Percentiles rank a stretch among this genome's conserved stretches.
Conservation (phyloP, 495 filamentous ascomycete species). For the Sordaria brevicollis region DNA sequence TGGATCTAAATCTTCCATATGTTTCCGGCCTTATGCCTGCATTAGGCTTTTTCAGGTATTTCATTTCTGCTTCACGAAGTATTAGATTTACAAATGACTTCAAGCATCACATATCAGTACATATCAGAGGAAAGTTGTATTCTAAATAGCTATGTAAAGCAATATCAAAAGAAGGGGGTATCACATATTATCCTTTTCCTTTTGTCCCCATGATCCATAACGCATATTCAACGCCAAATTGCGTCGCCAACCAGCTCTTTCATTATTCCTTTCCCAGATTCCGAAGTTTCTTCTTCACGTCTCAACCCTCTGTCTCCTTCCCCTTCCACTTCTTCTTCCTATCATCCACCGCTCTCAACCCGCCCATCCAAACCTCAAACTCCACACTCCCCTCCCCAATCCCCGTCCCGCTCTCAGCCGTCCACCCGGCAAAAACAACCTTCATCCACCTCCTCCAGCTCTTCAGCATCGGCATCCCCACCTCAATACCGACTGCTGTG, state of each 20-base stretch:
- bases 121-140: too few relatives aligned
- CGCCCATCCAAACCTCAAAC: conserved; percentile 48
- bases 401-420: conserved; percentile 32
- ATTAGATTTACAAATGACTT: too few relatives aligned
- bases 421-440: conserved; percentile 71
- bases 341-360: conserved; percentile 32
- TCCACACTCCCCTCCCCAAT: conserved; percentile 35
- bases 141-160: not conserved
- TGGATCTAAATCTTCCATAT: too few relatives aligned
- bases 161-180: not conserved
- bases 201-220: not conserved
- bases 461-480: conserved; percentile 19
- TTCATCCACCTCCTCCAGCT: conserved; percentile 60
- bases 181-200: not conserved
- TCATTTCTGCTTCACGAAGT: not conserved
- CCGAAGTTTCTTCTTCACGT: not conserved
- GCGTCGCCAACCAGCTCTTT: not conserved
- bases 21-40: conserved; percentile 3
- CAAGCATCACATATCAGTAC: too few relatives aligned
- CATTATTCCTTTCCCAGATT: not conserved
- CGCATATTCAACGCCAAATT: not conserved
- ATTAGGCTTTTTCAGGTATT: not conserved
- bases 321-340: conserved; percentile 7
- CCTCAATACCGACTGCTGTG: conserved; percentile 17
- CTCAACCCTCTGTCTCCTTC: not conserved